These are phyloP conservation scores for Rostrohypoxylon terebratum DNA, from an alignment of 495 filamentous ascomycete genomes.

Conservation along the genomic window DNA sequence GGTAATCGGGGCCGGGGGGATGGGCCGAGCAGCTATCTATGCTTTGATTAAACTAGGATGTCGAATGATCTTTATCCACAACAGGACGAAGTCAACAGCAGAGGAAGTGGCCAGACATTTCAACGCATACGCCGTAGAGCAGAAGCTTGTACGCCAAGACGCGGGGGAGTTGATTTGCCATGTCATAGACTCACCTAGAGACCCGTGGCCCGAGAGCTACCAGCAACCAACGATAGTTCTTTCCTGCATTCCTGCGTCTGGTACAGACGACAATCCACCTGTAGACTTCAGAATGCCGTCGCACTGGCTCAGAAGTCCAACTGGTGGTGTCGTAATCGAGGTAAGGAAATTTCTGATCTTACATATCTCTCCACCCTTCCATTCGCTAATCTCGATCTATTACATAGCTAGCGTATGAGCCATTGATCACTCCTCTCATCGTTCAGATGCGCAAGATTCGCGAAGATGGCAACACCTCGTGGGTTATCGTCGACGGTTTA, in stretches of 20 bases:
- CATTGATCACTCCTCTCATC: constrained; percentile 76
- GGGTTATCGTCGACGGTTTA: constrained; percentile 83
- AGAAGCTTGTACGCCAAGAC: constrained; percentile 57
- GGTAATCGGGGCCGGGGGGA: constrained; percentile 83
- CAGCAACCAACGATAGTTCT: constrained; percentile 79
- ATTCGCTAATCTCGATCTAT: constrained; percentile 4
- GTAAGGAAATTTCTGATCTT: constrained; percentile 42
- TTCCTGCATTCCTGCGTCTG: constrained; percentile 79
- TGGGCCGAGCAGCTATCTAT: constrained; percentile 83
- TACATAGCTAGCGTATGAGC: constrained; percentile 75
- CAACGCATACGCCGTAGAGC: constrained; percentile 60
- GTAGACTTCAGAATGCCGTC: constrained; percentile 81
- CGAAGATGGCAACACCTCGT: constrained; percentile 70
- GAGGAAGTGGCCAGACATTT: constrained; percentile 78
- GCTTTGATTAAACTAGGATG: constrained; percentile 82
- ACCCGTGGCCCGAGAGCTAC: constrained; percentile 73
- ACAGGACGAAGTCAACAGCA: constrained; percentile 72
- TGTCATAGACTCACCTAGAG: constrained; percentile 68
- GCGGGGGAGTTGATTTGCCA: constrained; percentile 65
- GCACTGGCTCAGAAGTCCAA: constrained; percentile 79
- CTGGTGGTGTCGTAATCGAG: constrained; percentile 84
- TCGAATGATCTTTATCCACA: constrained; percentile 81
- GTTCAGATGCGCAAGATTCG: constrained; percentile 68
- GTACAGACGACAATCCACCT: constrained; percentile 69
- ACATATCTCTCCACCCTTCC: not conserved